Evolutionary conservation across 768 basidiomycete species (phyloP), one percentile per base, ranked within the genome.

Genomic region (Boletus reticuloceps): DNA sequence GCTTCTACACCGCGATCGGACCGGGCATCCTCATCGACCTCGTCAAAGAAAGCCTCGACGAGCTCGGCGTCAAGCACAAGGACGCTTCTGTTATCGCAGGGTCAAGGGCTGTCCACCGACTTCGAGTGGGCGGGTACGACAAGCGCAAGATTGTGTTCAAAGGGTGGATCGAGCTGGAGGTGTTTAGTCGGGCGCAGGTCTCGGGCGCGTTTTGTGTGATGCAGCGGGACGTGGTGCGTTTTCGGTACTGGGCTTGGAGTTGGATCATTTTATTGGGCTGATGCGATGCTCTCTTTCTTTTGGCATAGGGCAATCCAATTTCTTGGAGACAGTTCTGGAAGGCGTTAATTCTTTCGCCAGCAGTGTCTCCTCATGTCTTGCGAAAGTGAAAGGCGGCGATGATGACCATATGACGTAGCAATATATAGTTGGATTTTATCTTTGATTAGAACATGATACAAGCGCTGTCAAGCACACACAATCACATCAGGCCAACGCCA

Each of bases 321-420:
- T 86, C 84, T 41, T 91, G 89, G 90, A 75, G 89, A 39, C 79
- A 81, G 66, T 74, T 91, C 37, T 92, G 89, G 86, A 89, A 84
- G 64, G 75, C 73, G 8, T 60, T 88, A 42, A 80, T 89, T 41
- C 62, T 69, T 59, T 81, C 82, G 11, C 69, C 74, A 0, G 64
- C 64, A 1, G 75, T 92, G 11, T 79, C 77, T 49, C 85, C 83
- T 16, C 79, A 86, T 70, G 88, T 91, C 7, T 63, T 77, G 50
- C 59, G 63, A 42, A 70, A 51, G 39, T 36, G 34, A 36, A 36
- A 14, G 34, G 12, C 1, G 43, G 13, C 27, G 43, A 50, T 38
- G 29, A 40, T 32, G 29, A 40, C 10, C 12, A 6, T 8, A 48
- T 49, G 38, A 50, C 45, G 12, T 53, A 49, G 7, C 8, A 51